Base-by-base conservation (phyloP, 352 stramenopile genomes). In the Phytophthora megakarya region DNA sequence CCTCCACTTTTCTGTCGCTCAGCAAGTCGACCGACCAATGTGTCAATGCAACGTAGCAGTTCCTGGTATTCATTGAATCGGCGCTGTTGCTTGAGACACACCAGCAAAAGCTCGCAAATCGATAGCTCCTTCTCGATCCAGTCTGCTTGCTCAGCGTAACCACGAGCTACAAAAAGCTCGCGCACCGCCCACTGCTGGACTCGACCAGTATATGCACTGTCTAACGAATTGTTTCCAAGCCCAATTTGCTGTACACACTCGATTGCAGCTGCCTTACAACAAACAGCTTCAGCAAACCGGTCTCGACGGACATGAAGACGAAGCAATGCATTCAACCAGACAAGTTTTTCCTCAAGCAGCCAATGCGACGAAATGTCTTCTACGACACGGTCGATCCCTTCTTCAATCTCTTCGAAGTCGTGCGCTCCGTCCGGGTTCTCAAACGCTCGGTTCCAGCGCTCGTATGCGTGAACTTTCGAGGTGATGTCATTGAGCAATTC, bases 341-440 rank as follows among this genome's bases (percentile, higher is more conserved):
- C 56, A 10, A 71, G 66, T 42, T 90, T 90, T n/a, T 88, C 77
- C 0, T 81, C 64, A 23, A 86, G 25, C 2, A 90, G 68, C 73
- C 78, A 88, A 37, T 79, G 67, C 0, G 68, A 48, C 1, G 82
- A 89, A n/a, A 93, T 79, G 13, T 78, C 74, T 11, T 80, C 58
- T 10, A 81, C 55, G 11, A 92, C 53, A 1, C 61, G 61, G 28
- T 80, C 71, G 1, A 90, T 22, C 0, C 65, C 85, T 62, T 93
- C 82, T 71, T 90, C 79, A n/a, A 93, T 75, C 18, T 78, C 77
- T 56, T 93, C 84, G 9, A 70, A 72, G 42, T 90, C 80, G 8
- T 76, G 47, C 15, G 61, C 42, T 19, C 38, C 54, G 16, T 65
- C 44, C 1, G 65, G 46, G 10, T 55, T 53, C 15, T 71, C 62